These are phyloP conservation scores for Cladosporium sp. DNA, from an alignment of 2,329 filamentous ascomycete species.

Conservation along the genomic window DNA sequence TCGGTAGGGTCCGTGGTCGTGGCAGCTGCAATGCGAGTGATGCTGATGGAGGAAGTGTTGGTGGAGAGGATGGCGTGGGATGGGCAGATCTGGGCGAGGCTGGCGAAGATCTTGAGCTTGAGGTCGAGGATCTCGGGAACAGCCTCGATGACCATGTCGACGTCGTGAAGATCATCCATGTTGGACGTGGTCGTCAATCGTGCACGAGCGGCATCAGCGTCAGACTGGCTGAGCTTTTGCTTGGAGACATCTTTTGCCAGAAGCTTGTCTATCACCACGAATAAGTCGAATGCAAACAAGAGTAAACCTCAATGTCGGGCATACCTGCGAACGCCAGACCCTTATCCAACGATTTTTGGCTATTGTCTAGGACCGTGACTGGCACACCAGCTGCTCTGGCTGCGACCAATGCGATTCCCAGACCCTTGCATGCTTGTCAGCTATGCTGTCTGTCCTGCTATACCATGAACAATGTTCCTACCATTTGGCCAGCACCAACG, in stretches of 20 bases:
- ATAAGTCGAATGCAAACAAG: neutral
- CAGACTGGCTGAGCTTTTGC: constrained; percentile 74
- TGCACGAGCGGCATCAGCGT: constrained; percentile 68
- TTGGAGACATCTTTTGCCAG: constrained; percentile 90
- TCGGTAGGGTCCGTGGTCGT: constrained; percentile 74
- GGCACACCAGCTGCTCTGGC: constrained; percentile 78
- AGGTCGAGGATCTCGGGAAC: constrained; percentile 78
- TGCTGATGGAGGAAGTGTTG: constrained; percentile 98
- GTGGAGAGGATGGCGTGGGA: constrained; percentile 87
- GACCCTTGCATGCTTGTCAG: constrained; percentile 55
- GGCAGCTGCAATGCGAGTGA: constrained; percentile 89
- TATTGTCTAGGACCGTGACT: constrained; percentile 80
- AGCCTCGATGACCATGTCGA: constrained; percentile 96
- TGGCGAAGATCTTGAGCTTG: constrained; percentile 81
- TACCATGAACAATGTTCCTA: neutral
- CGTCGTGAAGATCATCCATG: constrained; percentile 72
- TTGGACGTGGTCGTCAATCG: constrained; percentile 67
- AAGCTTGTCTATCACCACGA: constrained; percentile 68
- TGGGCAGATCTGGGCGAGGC: constrained; percentile 76
- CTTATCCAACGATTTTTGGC: constrained; percentile 80
- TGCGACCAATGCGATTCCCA: constrained; percentile 93
- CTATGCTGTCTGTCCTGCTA: neutral
- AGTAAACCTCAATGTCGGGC: constrained; percentile 15
- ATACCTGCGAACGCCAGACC: constrained; percentile 82
- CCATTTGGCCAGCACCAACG: constrained; percentile 94